Conservation (phyloP, 495 filamentous ascomycete species). For the Aspergillus biplanus region DNA sequence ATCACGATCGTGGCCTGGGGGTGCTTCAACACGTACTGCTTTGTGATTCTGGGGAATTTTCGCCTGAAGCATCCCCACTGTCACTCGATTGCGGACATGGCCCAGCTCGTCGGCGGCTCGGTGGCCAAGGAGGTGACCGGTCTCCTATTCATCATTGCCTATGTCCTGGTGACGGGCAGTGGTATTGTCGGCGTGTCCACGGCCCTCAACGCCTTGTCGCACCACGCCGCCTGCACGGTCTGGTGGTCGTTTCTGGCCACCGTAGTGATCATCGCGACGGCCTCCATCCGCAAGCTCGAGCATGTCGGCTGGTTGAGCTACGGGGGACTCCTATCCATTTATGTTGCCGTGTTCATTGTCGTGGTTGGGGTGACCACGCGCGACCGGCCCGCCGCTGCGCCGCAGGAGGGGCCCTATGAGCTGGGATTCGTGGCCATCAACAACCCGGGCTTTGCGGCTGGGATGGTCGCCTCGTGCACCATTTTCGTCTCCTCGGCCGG, state of each 20-base stretch:
- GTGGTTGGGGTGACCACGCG: conserved; percentile 49
- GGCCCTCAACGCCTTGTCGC: conserved; percentile 52
- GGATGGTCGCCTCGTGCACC: conserved; percentile 42
- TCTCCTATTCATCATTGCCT: conserved; percentile 47
- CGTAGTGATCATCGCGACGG: conserved; percentile 63
- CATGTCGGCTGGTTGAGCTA: conserved; percentile 51
- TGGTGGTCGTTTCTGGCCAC: conserved; percentile 50
- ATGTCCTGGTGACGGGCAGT: conserved; percentile 49
- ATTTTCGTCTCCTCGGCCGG: conserved; percentile 55
- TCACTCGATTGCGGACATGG: conserved; percentile 67
- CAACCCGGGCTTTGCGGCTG: conserved; percentile 37
- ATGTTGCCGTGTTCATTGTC: conserved; percentile 51
- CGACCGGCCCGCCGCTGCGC: conserved; percentile 42
- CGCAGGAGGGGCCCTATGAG: conserved; percentile 40
- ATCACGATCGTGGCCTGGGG: conserved; percentile 62
- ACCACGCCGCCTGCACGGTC: conserved; percentile 52
- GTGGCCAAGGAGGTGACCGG: conserved; percentile 48
- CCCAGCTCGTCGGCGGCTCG: conserved; percentile 62
- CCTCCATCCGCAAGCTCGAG: conserved; percentile 41
- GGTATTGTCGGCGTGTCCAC: conserved; percentile 55
- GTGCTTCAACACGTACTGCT: conserved; percentile 59
- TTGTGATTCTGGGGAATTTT: conserved; percentile 41
- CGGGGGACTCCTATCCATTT: conserved; percentile 47
- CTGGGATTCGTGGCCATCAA: conserved; percentile 47
- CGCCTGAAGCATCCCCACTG: conserved; percentile 41